phyloP scores from a whole-genome alignment of 176 grass and related monocot species.

The Oryza glumipatula region DNA sequence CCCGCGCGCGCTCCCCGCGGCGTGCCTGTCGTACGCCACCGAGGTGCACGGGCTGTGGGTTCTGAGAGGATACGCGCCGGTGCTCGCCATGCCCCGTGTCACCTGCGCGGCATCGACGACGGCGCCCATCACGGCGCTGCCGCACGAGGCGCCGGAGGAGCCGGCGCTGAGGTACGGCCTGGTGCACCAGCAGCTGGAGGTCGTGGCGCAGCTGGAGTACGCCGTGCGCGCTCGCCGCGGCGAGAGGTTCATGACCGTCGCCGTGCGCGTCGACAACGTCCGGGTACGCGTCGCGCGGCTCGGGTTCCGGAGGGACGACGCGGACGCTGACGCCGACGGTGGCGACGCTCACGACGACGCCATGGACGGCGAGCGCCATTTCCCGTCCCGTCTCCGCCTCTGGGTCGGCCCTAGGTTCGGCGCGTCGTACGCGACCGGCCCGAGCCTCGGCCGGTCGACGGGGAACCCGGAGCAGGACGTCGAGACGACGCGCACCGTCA shows the following conservation, averaged over 20 bases:
- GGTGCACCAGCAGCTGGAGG: constrained; percentile 78
- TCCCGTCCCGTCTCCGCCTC: constrained; percentile 76
- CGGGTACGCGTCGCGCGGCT: constrained; percentile 68
- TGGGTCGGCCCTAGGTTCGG: constrained; percentile 72
- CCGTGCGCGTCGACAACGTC: constrained; percentile 69
- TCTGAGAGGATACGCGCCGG: constrained; percentile 71
- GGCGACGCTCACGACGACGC: constrained; percentile 24
- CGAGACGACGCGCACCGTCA: constrained; percentile 68
- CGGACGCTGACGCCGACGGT: not conserved
- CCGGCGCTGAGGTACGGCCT: constrained; percentile 71
- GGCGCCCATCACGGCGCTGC: constrained; percentile 20
- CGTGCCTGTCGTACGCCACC: constrained; percentile 57
- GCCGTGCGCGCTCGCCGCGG: constrained; percentile 42
- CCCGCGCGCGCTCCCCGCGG: constrained; percentile 28
- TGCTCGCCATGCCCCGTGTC: constrained; percentile 57
- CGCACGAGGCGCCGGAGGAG: constrained; percentile 56
- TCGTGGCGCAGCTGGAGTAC: constrained; percentile 68
- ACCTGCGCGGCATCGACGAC: constrained; percentile 4
- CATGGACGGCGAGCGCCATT: constrained; percentile 65
- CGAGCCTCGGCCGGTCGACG: constrained; percentile 83
- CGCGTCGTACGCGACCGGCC: constrained; percentile 70
- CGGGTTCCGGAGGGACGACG: constrained; percentile 51
- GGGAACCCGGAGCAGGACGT: constrained; percentile 82
- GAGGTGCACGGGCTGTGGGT: constrained; percentile 69
- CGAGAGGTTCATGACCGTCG: constrained; percentile 54